A percentile compares a stretch with the other conserved stretches of the same genome.
Evolutionary conservation across 108 stramenopile genomes (phyloP).

Genomic region (Cylindrotheca closterium): DNA sequence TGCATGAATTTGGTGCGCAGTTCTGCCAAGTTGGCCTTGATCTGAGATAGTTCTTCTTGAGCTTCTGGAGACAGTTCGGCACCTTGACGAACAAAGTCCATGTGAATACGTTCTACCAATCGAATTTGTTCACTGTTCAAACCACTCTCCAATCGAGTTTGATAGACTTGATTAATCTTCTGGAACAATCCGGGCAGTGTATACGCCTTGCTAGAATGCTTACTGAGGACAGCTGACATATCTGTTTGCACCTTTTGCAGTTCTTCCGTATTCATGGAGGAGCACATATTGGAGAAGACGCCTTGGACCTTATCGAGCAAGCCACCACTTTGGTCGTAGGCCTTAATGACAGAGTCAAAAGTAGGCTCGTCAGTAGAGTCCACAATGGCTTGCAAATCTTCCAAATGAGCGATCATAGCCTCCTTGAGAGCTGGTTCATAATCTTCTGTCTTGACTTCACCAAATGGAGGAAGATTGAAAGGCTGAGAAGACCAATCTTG

Average conservation of each 20-base stretch:
- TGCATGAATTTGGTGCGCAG: constrained; percentile 64
- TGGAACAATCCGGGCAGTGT: constrained; percentile 73
- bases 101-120: constrained; percentile 69
- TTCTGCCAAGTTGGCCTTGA: constrained; percentile 64
- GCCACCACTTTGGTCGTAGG: constrained; percentile 56
- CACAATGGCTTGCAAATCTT: constrained; percentile 55
- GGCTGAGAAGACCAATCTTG: constrained; percentile 54
- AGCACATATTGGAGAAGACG: constrained; percentile 56
- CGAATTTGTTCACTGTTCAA: constrained; percentile 53
- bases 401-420: constrained; percentile 52
- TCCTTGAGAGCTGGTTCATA: constrained; percentile 53
- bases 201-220: constrained; percentile 41
- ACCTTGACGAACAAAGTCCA: constrained; percentile 65
- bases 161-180: constrained; percentile 46
- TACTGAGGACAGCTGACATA: constrained; percentile 53
- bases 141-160: constrained; percentile 30
- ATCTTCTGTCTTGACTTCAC: constrained; percentile 34
- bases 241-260: constrained; percentile 56
- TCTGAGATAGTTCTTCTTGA: constrained; percentile 61
- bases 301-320: constrained; percentile 29
- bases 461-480: constrained; percentile 59
- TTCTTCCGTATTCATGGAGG: constrained; percentile 50
- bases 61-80: constrained; percentile 48
- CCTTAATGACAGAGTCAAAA: constrained; percentile 52
- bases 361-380: constrained; percentile 31